Conservation (phyloP, 495 filamentous ascomycete genomes). For the Penicillium crystallinum region DNA sequence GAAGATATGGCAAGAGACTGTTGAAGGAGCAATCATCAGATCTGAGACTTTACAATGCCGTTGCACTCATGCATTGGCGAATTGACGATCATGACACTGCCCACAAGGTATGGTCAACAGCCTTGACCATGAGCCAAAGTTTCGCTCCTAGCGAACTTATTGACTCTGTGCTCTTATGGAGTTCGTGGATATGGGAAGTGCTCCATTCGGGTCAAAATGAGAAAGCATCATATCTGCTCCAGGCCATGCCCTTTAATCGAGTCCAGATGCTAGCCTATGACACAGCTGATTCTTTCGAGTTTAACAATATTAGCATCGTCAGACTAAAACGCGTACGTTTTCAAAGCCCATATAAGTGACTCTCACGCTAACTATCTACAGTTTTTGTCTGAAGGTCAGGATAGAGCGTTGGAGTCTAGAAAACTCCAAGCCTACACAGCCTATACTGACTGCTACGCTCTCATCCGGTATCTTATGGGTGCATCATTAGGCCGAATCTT, state of each 20-base stretch:
- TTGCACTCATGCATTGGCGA: conserved; percentile 65
- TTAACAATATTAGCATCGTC: conserved; percentile 43
- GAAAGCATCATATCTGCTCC: conserved; percentile 44
- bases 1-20: conserved; percentile 66
- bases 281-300: conserved; percentile 11
- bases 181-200: conserved; percentile 67
- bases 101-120: conserved; percentile 59
- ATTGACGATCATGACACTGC: conserved; percentile 51
- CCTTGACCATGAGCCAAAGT: conserved; percentile 51
- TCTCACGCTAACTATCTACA: conserved; percentile 25
- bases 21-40: conserved; percentile 63
- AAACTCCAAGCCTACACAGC: conserved; percentile 42
- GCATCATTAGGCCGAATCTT: conserved; percentile 30
- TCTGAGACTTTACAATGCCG: conserved; percentile 69
- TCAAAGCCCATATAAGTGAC: neutral
- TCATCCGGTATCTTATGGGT: conserved; percentile 59
- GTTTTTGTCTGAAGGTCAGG: conserved; percentile 51
- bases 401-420: conserved; percentile 49
- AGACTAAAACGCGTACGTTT: conserved; percentile 47
- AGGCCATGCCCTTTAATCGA: conserved; percentile 34
- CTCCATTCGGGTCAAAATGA: conserved; percentile 44
- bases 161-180: conserved; percentile 57
- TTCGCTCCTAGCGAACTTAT: conserved; percentile 33
- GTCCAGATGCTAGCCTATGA: conserved; percentile 20
- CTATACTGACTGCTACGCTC: conserved; percentile 53